Conservation (phyloP, 768 basidiomycete genomes). For the Termitomyces sp. region DNA sequence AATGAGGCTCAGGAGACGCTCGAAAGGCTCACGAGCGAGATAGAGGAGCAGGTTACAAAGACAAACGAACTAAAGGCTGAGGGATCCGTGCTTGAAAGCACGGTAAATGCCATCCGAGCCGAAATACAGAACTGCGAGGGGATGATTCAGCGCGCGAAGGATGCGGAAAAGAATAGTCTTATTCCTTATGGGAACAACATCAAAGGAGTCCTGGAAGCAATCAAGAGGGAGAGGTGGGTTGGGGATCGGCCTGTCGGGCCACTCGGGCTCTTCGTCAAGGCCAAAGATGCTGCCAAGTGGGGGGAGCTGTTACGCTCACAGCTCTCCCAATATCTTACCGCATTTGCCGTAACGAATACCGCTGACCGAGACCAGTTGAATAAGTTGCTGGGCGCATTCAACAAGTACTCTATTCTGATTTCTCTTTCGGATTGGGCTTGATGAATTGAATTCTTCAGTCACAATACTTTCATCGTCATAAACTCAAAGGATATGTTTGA, state of each 20-base stretch:
- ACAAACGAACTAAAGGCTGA: conserved; percentile 26
- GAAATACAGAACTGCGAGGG: conserved; percentile 42
- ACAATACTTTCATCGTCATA: conserved; percentile 50
- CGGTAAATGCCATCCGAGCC: conserved; percentile 24
- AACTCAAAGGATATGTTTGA: conserved; percentile 78
- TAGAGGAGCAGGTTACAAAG: conserved; percentile 24
- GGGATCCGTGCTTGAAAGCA: conserved; percentile 33
- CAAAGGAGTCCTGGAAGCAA: conserved; percentile 47
- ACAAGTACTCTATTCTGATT: conserved; percentile 48
- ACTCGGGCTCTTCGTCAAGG: conserved; percentile 71
- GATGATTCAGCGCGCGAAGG: conserved; percentile 44
- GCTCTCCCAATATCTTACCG: conserved; percentile 52
- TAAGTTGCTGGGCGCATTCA: conserved; percentile 45
- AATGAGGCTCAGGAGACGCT: conserved; percentile 30
- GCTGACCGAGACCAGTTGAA: conserved; percentile 57
- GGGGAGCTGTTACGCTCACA: conserved; percentile 58
- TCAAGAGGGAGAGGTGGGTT: conserved; percentile 50
- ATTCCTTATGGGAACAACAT: conserved; percentile 62
- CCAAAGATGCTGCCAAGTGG: conserved; percentile 62
- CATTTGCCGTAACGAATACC: conserved; percentile 72
- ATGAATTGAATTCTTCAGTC: conserved; percentile 25
- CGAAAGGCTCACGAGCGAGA: conserved; percentile 25
- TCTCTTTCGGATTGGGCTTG: background rate
- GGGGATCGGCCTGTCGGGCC: conserved; percentile 74
- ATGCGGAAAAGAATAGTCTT: conserved; percentile 52